Percentiles rank a stretch among this genome's conserved stretches.
phyloP scores from a whole-genome alignment of 2,329 filamentous ascomycete genomes.

The Calonectria naviculata region DNA sequence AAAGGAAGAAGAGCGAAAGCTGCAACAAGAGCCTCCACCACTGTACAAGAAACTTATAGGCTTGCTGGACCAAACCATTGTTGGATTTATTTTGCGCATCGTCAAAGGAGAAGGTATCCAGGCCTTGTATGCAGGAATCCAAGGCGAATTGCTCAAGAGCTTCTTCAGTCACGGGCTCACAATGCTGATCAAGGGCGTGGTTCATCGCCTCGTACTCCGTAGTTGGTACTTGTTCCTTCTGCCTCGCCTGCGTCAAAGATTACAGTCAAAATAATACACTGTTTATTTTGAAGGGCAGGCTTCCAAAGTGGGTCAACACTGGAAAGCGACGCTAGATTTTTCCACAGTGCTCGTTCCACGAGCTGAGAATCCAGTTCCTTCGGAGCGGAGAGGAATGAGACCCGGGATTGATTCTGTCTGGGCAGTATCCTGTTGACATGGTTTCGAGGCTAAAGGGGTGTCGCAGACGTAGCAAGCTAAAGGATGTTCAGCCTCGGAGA shows the following conservation, averaged over 20 bases:
- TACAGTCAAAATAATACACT: constrained; percentile 25
- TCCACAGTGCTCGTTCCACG: constrained; percentile 86
- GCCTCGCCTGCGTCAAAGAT: constrained; percentile 38
- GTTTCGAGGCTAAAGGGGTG: constrained; percentile 71
- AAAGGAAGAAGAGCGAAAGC: constrained; percentile 17
- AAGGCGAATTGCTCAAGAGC: constrained; percentile 81
- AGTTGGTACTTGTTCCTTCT: constrained; percentile 69
- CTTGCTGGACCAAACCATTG: constrained; percentile 62
- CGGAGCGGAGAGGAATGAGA: constrained; percentile 81
- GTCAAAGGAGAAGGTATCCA: constrained; percentile 72
- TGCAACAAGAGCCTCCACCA: neutral
- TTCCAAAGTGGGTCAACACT: constrained; percentile 68
- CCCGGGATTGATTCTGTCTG: constrained; percentile 75
- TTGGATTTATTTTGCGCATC: constrained; percentile 70
- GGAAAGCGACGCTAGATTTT: constrained; percentile 83
- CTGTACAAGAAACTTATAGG: constrained; percentile 27
- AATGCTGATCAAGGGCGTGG: constrained; percentile 85
- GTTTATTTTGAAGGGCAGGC: neutral
- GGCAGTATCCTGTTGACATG: constrained; percentile 51
- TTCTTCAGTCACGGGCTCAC: constrained; percentile 90
- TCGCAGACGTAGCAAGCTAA: constrained; percentile 86
- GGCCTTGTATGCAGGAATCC: constrained; percentile 81
- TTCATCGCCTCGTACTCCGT: constrained; percentile 78
- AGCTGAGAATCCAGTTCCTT: constrained; percentile 93
- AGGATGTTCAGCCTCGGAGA: constrained; percentile 58